Percentiles rank a stretch among this genome's conserved stretches.
Conservation (phyloP, 2,329 filamentous ascomycete genomes). For the Aspergillus glaucus region DNA sequence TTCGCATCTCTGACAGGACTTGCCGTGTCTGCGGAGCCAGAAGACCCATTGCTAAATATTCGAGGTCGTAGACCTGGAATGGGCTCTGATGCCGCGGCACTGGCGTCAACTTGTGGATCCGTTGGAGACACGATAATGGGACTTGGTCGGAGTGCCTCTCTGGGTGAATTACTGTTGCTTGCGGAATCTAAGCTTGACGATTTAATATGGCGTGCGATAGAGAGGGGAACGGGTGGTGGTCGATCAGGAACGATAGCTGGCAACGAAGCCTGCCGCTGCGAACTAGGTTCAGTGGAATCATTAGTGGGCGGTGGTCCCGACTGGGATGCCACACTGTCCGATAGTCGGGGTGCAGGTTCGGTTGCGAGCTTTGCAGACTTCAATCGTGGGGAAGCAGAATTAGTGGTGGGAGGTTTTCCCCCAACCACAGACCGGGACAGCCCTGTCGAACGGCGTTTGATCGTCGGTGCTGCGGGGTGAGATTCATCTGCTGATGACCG, state of each 20-base stretch:
- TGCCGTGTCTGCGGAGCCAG: conserved; percentile 36
- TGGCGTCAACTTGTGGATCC: conserved; percentile 13
- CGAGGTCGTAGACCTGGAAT: conserved; percentile 20
- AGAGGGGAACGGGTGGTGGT: conserved; percentile 10
- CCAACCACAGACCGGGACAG: conserved; percentile 18
- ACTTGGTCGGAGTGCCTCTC: conserved; percentile 24
- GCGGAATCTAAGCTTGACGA: conserved; percentile 30
- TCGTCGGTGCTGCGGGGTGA: conserved; percentile 8
- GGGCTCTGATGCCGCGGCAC: conserved; percentile 18
- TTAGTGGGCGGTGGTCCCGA: conserved; percentile 16
- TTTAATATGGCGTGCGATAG: conserved; percentile 20
- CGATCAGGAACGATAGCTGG: conserved; percentile 13
- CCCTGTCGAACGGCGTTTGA: conserved; percentile 27
- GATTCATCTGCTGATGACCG: conserved; percentile 16
- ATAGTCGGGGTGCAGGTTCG: conserved; percentile 14
- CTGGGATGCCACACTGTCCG: conserved; percentile 16
- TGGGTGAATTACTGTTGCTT: conserved; percentile 8
- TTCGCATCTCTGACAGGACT: conserved; percentile 41
- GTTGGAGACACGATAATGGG: conserved; percentile 25
- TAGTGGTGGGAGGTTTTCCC: conserved; percentile 10
- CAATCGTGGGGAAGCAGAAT: conserved; percentile 23
- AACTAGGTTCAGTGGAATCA: conserved; percentile 10
- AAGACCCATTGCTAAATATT: conserved; percentile 29
- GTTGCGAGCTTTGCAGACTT: conserved; percentile 25
- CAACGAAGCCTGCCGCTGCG: conserved; percentile 16